Percentiles rank a stretch among this genome's conserved stretches.
phyloP scores from a whole-genome alignment of 1,284 basidiomycete species.

The Fomitopsis pinicola region DNA sequence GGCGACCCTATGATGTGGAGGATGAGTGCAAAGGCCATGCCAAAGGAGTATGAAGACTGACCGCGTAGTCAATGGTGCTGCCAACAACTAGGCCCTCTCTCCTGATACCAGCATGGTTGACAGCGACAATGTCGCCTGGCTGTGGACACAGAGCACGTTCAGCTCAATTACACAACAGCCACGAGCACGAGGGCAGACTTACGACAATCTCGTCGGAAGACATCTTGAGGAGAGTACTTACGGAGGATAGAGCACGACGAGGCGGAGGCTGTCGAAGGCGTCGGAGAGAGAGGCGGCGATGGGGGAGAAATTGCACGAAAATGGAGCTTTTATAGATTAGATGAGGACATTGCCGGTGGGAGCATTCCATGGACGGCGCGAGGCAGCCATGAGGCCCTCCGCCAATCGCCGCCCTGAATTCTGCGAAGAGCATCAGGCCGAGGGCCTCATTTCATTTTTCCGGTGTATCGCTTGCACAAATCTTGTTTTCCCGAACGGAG shows the following conservation, averaged over 20 bases:
- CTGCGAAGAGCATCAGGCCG: constrained; percentile 1
- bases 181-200: constrained; percentile 2
- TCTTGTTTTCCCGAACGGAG: background rate
- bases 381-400: constrained; percentile 44
- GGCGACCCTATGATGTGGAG: constrained; percentile 56
- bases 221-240: constrained; percentile 12
- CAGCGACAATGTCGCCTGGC: constrained; percentile 77
- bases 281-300: constrained; percentile 14
- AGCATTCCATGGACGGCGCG: constrained; percentile 26
- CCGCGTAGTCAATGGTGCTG: constrained; percentile 62
- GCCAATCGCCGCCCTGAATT: constrained; percentile 1
- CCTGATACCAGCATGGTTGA: constrained; percentile 61
- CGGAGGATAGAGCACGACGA: constrained; percentile 4
- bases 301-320: constrained; percentile 14
- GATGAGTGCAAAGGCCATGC: background rate
- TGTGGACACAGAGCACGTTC: constrained; percentile 20
- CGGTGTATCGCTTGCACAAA: background rate
- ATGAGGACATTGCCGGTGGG: constrained; percentile 19
- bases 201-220: constrained; percentile 22
- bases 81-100: constrained; percentile 76
- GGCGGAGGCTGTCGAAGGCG: constrained; percentile 9
- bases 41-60: constrained; percentile 32
- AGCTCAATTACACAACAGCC: background rate
- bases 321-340: constrained; percentile 45
- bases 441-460: background rate